A percentile compares a stretch with the other conserved stretches of the same genome.
Conservation (phyloP, 768 basidiomycete species). For the Boletus sp. region DNA sequence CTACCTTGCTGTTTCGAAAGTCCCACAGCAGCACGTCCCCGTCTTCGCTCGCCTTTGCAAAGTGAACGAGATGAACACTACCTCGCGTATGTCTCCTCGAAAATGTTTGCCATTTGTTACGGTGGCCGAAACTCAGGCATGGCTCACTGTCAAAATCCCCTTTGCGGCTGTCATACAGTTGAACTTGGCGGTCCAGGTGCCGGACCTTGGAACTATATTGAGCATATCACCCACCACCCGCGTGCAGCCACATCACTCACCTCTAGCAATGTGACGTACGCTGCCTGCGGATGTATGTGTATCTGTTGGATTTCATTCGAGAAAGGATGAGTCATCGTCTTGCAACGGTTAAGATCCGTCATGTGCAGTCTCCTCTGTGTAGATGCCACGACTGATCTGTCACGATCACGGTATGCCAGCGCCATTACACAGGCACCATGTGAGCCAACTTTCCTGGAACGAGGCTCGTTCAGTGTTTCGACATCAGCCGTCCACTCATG, state of each 20-base stretch:
- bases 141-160: slow-evolving; percentile 38
- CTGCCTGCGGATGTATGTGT: slow-evolving; percentile 43
- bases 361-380: slow-evolving; percentile 34
- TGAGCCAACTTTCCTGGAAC: slow-evolving; percentile 28
- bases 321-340: slow-evolving; percentile 28
- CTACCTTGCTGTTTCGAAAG: slow-evolving; percentile 45
- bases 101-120: slow-evolving; percentile 23
- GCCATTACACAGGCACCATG: slow-evolving; percentile 33
- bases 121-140: slow-evolving; percentile 44
- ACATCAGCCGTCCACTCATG: slow-evolving; percentile 37
- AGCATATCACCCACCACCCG: slow-evolving; percentile 9
- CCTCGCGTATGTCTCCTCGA: slow-evolving; percentile 36
- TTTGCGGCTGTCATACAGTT: slow-evolving; percentile 45
- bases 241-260: slow-evolving; percentile 32
- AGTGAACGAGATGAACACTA: slow-evolving; percentile 38
- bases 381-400: slow-evolving; percentile 36
- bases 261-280: slow-evolving; percentile 46
- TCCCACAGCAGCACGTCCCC: slow-evolving; percentile 47
- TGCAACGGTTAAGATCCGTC: slow-evolving; percentile 38
- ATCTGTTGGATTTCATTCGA: slow-evolving; percentile 43
- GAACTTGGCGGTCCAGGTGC: slow-evolving; percentile 47
- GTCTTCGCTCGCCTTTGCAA: slow-evolving; percentile 46
- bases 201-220: slow-evolving; percentile 37
- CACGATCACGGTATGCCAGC: slow-evolving; percentile 37
- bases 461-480: slow-evolving; percentile 20